Percentiles rank a stretch among this genome's conserved stretches.
Conservation (phyloP, 2,329 filamentous ascomycete genomes). For the Xylaria polymorpha region DNA sequence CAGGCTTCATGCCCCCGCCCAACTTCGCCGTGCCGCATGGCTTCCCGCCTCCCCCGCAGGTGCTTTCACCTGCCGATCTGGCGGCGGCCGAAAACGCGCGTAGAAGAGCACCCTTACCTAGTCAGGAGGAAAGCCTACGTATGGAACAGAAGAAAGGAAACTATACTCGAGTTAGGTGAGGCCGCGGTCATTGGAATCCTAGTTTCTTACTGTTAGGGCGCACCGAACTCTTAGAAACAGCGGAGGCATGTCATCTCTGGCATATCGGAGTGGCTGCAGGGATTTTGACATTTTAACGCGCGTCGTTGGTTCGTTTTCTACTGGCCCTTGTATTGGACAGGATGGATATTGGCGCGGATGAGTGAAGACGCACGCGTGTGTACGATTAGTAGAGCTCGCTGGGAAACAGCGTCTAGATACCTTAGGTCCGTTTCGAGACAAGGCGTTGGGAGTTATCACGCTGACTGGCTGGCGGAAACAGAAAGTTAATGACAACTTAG, state of each 20-base stretch:
- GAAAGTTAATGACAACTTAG: constrained; percentile 15
- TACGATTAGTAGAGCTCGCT: constrained; percentile 33
- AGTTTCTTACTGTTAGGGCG: not conserved
- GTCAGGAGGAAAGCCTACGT: constrained; percentile 83
- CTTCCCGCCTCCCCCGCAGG: constrained; percentile 49
- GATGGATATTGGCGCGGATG: not conserved
- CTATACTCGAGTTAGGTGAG: constrained; percentile 67
- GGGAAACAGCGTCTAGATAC: constrained; percentile 41
- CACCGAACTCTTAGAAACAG: not conserved
- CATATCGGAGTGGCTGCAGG: not conserved
- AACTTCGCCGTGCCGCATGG: constrained; percentile 55
- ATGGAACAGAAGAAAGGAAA: constrained; percentile 77
- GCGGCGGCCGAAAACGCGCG: constrained; percentile 56
- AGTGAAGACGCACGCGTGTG: not conserved
- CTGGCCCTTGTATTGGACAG: not conserved
- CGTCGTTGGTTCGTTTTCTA: not conserved
- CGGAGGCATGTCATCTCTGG: not conserved
- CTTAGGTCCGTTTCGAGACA: constrained; percentile 28
- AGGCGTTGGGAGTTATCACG: constrained; percentile 21
- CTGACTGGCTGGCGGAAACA: constrained; percentile 4
- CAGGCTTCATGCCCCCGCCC: constrained; percentile 59
- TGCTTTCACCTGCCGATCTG: constrained; percentile 39
- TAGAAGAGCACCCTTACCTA: constrained; percentile 86
- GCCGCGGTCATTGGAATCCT: not conserved
- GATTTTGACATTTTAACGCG: not conserved